phyloP scores from a whole-genome alignment of 2,329 filamentous ascomycete genomes.

The Hypoxylon sp. region DNA sequence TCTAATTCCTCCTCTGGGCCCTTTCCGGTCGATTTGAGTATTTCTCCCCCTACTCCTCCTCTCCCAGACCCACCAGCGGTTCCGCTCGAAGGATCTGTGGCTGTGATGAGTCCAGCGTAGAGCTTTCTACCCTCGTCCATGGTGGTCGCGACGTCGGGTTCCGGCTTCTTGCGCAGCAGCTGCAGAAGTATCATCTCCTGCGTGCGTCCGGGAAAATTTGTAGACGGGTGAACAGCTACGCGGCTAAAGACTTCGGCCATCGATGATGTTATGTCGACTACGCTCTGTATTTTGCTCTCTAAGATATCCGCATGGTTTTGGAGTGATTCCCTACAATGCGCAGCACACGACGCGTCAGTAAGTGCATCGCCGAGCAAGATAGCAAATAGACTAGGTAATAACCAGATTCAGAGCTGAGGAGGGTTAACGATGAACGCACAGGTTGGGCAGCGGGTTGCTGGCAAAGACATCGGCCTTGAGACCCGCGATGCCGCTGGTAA shows the following conservation, averaged over 20 bases:
- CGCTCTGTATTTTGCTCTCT: constrained; percentile 75
- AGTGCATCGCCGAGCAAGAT: background rate
- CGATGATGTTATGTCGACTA: constrained; percentile 74
- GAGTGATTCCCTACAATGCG: constrained; percentile 70
- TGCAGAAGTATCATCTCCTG: constrained; percentile 75
- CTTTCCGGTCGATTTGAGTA: constrained; percentile 48
- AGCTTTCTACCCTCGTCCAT: constrained; percentile 73
- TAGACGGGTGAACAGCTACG: constrained; percentile 80
- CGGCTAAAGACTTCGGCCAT: constrained; percentile 76
- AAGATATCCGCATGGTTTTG: constrained; percentile 80
- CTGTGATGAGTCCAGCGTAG: constrained; percentile 30
- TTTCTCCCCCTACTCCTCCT: constrained; percentile 35
- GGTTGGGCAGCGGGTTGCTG: constrained; percentile 75
- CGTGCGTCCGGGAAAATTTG: constrained; percentile 78
- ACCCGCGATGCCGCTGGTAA: constrained; percentile 76
- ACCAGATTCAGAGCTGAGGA: background rate
- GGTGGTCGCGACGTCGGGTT: constrained; percentile 81
- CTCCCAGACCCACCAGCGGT: constrained; percentile 48
- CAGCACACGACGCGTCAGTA: constrained; percentile 1
- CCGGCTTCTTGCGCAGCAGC: constrained; percentile 85
- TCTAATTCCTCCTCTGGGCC: constrained; percentile 53
- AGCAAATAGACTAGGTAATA: background rate
- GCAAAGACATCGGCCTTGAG: constrained; percentile 71
- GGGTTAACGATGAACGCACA: constrained; percentile 61
- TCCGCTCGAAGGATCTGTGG: background rate